Evolutionary conservation across 139 green algal genomes (phyloP), one percentile per base, ranked within the genome.

Genomic region (Axilococcus clingmanii): DNA sequence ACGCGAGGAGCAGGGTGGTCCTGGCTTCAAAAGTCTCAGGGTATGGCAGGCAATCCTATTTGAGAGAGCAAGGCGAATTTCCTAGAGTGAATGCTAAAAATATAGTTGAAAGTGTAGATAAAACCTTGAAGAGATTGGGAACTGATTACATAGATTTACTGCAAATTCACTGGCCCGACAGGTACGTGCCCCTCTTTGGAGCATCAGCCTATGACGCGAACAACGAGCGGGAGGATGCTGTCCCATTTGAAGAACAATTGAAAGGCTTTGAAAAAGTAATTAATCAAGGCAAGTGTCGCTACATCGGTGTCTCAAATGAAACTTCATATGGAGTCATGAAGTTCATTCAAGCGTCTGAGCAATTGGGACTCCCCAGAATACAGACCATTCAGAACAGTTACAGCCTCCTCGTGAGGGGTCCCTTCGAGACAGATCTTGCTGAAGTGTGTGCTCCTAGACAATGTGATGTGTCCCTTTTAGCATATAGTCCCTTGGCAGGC

Each of bases 101-200:
- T 43, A 87, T 95, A 7, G 30, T 71, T 48, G 65, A 83, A 55
- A 74, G 56, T 32, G 74, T 91, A 33, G 64, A 94, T 33, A 53
- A 50, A 17, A 81, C 57, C 44, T 69, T 95, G 34, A 14, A 61
- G 48, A 59, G 86, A 9, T 63, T 93, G 27, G 41, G 59, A 16
- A 84, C 76, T 1, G 87, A 96, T 56, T 62, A 95, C 57, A 65
- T 97, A 17, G 89, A 97, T 62, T 57, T 97, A 38, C 70, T 96
- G 24, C 87, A 95, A 70, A 55, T 84, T 2, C 75, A 83, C 46
- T 83, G 70, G 76, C 75, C 75, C 23, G 69, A 80, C 47, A 60
- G 79, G 30, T 92, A 90, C 52, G 80, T 95, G 43, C 73, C 83
- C 3, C 63, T 92, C 16, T 97, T 96, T 74, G 88, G 88, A n/a